Base-by-base conservation (phyloP, 768 basidiomycete species). In the Clitopilus passeckerianus region DNA sequence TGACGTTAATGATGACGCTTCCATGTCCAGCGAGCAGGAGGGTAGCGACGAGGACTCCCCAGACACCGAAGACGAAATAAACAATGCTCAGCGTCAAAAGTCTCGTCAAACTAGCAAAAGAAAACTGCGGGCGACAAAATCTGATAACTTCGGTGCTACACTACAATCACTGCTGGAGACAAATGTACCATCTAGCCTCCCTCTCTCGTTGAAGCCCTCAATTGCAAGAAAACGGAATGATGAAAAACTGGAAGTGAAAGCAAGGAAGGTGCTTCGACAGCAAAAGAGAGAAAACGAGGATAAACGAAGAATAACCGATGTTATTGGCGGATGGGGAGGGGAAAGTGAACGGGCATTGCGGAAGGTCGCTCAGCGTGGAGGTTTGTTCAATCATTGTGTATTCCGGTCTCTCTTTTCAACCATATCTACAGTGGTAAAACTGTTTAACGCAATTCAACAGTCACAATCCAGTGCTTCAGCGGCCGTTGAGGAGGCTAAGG, bases 241-340 rank as follows among this genome's bases (percentile, higher is more conserved):
- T 63, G 85, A 90, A 69, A 93, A 87, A 68, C 72, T 90, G 43
- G 90, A 94, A 68, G 71, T 73, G 59, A 82, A 81, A 67, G 91
- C 90, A 1, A 87, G 83, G 69, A 90, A 86, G 64, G 80, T 84
- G 15, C 79, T 93, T 30, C 86, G 84, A 56, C 74, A 83, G 23
- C 91, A 90, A 66, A 85, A 79, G 71, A 90, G 86, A 68, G 89
- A 86, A 61, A 88, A 80, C 63, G 89, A 90, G 63, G 89, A 90
- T 63, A 85, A 77, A 62, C 83, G 84, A 12, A 75, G 84, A 59
- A 80, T 89, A 63, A 81, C 75, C 41, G 87, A 89, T 69, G 84
- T 86, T 15, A 92, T 90, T 68, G 91, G 87, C 59, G 93, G 93
- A 43, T 97, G 94, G 95, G 95, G 90, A 30, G 89, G 82, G 12